A percentile compares a stretch with the other conserved stretches of the same genome.
Conservation (phyloP, 768 basidiomycete genomes). For the Panaeolus cyanescens region DNA sequence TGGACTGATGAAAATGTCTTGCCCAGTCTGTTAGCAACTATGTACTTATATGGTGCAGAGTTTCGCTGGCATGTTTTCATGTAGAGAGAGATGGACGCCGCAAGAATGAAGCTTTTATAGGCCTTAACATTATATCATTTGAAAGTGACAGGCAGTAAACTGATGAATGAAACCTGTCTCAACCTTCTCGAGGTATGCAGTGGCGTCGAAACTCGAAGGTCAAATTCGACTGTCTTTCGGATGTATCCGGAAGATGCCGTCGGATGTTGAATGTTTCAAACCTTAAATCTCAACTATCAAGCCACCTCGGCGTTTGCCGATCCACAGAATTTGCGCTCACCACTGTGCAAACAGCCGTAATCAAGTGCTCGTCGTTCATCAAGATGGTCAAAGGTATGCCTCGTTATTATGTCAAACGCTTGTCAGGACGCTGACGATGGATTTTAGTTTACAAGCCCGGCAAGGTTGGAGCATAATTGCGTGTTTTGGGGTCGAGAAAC, state of each 20-base stretch:
- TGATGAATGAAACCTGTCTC: no score
- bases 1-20: no score
- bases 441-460: conserved; percentile 88
- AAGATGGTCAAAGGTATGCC: conserved; percentile 62
- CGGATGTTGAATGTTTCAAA: conserved; percentile 18
- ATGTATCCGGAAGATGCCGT: neutral
- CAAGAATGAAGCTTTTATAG: no score
- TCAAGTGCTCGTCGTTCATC: conserved; percentile 47
- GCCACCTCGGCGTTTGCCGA: conserved; percentile 45
- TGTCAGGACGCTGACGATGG: conserved; percentile 13
- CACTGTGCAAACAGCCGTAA: conserved; percentile 33
- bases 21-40: no score
- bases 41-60: no score
- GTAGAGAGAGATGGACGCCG: no score
- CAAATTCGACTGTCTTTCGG: no score
- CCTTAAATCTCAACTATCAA: conserved; percentile 41
- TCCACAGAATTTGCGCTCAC: conserved; percentile 24
- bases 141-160: no score
- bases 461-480: conserved; percentile 55
- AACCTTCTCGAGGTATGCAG: no score
- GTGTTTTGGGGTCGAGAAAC: neutral
- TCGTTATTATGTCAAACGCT: conserved; percentile 4
- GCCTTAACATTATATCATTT: no score
- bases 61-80: no score
- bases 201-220: no score